phyloP scores from a whole-genome alignment of 1,284 basidiomycete genomes.

The Irpex lacteus region DNA sequence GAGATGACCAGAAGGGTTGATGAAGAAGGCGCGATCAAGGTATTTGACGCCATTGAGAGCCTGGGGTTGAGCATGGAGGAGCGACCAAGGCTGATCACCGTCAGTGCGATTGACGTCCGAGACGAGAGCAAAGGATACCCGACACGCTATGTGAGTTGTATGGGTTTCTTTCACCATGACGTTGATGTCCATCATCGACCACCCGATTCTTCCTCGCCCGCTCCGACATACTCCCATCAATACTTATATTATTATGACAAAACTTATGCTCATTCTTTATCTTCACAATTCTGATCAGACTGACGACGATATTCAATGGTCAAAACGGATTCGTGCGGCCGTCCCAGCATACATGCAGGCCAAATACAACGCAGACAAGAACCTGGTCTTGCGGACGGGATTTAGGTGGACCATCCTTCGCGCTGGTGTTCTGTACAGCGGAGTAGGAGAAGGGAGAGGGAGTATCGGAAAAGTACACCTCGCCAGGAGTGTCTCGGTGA shows the following conservation, averaged over 20 bases:
- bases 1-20: conserved; percentile 70
- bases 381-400: conserved; percentile 51
- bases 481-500: conserved; percentile 43
- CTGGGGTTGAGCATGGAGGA: conserved; percentile 32
- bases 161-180: too few relatives aligned
- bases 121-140: conserved; percentile 48
- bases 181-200: too few relatives aligned
- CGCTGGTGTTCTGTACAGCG: conserved; percentile 57
- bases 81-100: conserved; percentile 56
- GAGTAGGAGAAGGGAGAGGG: conserved; percentile 50
- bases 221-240: too few relatives aligned
- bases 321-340: conserved; percentile 42
- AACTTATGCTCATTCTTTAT: not conserved
- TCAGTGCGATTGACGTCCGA: conserved; percentile 66
- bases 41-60: conserved; percentile 68
- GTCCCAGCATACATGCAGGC: conserved; percentile 54
- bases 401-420: conserved; percentile 75
- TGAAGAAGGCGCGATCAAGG: conserved; percentile 69
- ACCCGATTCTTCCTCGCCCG: too few relatives aligned
- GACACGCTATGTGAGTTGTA: conserved; percentile 49
- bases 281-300: conserved; percentile 29
- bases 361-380: conserved; percentile 72
- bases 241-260: too few relatives aligned
- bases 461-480: conserved; percentile 57
- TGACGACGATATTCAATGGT: conserved; percentile 43